Percentiles rank a stretch among this genome's conserved stretches.
These are phyloP conservation scores for Cercospora zeae-maydis DNA, from an alignment of 2,329 filamentous ascomycete genomes.

Conservation along the genomic window DNA sequence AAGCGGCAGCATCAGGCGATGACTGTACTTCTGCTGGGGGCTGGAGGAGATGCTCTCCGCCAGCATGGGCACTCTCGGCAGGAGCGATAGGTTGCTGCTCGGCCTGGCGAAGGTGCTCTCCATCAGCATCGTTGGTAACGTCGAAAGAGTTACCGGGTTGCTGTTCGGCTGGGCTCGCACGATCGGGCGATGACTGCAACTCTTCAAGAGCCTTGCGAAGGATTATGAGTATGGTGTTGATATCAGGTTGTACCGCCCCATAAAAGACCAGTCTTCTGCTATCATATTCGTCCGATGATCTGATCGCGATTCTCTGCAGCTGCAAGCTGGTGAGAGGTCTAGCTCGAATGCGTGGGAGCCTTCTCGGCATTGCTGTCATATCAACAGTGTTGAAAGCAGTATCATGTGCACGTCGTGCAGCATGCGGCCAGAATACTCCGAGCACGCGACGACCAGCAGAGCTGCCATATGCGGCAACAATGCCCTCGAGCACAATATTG, in stretches of 20 bases:
- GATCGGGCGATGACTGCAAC: neutral
- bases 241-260: conserved; percentile 25
- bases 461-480: conserved; percentile 51
- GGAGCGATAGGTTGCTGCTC: neutral
- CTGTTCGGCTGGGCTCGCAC: neutral
- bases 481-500: conserved; percentile 53
- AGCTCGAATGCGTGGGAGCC: conserved; percentile 9
- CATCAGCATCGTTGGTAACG: neutral
- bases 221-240: conserved; percentile 27
- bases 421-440: conserved; percentile 44
- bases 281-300: neutral
- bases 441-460: conserved; percentile 48
- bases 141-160: neutral
- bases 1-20: no score
- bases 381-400: conserved; percentile 1
- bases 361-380: neutral
- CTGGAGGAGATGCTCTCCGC: neutral
- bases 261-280: conserved; percentile 20
- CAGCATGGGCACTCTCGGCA: neutral
- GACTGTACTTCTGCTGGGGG: no score
- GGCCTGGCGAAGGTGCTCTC: neutral
- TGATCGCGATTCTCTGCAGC: conserved; percentile 16
- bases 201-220: conserved; percentile 25
- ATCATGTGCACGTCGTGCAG: conserved; percentile 13
- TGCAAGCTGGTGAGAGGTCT: conserved; percentile 8